Evolutionary conservation across 2,329 filamentous ascomycete genomes (phyloP), one percentile per base, ranked within the genome.

Genomic region (Berkeleyomyces basicola): DNA sequence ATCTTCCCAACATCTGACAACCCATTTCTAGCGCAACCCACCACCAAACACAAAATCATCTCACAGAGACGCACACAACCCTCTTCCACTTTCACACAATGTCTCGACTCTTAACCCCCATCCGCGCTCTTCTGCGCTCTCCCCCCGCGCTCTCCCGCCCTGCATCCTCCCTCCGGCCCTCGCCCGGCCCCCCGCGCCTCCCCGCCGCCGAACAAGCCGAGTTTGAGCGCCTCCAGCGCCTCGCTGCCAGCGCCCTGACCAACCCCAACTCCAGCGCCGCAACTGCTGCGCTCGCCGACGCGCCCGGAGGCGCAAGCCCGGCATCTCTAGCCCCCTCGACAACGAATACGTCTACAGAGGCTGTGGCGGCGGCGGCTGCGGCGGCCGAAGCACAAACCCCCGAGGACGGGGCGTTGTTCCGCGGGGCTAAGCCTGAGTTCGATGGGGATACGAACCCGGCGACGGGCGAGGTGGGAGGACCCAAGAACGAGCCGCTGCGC

Each of bases 401-500:
- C 6, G 76, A 82, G 59, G 84, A 83, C 65, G 82, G 85, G 63
- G 84, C 90, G 71, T 75, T 92, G 63, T 79, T 86, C 67, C 77
- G 84, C 66, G 92, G 92, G 43, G 86, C 90, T 51, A 82, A 85
- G 69, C 91, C 93, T 1, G 92, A 97, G 75, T 99, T 99, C 69
- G 85, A 92, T 68, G 93, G 93, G 64, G 91, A 97, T 61, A 80
- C 78, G 62, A 97, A 99, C 73, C 93, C 93, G 2, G 87, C 86
- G 78, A 99, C 93, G 1, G 93, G 93, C 33, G 93, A 99, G 78
- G 83, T 96, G 9, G 93, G 93, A 4, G 93, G 93, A 0, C 93
- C 93, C 4, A 99, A 97, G 83, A 97, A 95, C 71, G 92, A 99
- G 74, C 93, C 93, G 60, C 71, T 97, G 71, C 77, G 91, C 68